Evolutionary conservation across 305 asterid genomes (phyloP).

Genomic region (Euphrasia arctica): DNA sequence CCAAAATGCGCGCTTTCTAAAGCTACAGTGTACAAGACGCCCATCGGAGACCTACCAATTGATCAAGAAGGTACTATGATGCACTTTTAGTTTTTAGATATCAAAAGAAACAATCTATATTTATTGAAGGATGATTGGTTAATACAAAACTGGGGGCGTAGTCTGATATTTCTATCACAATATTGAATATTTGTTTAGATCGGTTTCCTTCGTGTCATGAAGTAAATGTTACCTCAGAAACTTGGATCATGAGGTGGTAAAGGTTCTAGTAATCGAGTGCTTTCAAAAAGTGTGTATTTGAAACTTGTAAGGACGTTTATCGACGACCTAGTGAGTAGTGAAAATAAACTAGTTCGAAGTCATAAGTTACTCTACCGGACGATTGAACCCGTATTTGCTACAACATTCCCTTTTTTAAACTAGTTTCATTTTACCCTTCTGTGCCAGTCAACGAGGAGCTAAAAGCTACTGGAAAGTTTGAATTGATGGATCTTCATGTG

Average conservation of each 20-base stretch:
- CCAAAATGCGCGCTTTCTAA: conserved; percentile 91
- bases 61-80: conserved; percentile 74
- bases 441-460: conserved; percentile 74
- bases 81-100: neutral
- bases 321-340: neutral
- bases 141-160: too few relatives aligned
- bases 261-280: neutral
- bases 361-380: neutral
- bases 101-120: neutral
- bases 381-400: conserved; percentile 6
- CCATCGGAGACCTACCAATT: conserved; percentile 90
- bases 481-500: conserved; percentile 74
- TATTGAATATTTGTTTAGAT: neutral
- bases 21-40: conserved; percentile 84
- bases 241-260: neutral
- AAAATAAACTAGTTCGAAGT: neutral
- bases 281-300: neutral
- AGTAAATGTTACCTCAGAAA: neutral
- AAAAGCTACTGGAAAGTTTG: conserved; percentile 86
- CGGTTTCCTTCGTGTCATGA: neutral
- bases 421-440: conserved; percentile 17
- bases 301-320: neutral
- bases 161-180: too few relatives aligned
- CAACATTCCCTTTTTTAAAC: conserved; percentile 12
- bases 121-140: conserved; percentile 13